phyloP scores from a whole-genome alignment of 2,329 filamentous ascomycete genomes.

The Fusarium incarnatum region DNA sequence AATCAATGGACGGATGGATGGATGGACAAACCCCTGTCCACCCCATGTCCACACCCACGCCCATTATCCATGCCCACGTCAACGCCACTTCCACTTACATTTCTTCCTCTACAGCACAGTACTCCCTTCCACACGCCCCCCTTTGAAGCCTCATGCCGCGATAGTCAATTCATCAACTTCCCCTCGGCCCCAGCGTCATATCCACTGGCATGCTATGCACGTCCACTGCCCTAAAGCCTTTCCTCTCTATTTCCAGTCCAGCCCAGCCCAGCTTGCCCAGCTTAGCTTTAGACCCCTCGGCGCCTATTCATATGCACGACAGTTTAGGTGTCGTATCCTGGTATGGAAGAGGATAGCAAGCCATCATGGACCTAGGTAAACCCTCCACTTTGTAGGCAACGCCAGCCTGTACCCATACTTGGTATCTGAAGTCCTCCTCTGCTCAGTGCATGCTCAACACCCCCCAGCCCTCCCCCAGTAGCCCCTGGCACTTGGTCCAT shows the following conservation, averaged over 20 bases:
- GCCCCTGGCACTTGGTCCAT: constrained; percentile 30
- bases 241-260: constrained; percentile 34
- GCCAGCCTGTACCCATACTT: constrained; percentile 34
- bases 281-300: constrained; percentile 41
- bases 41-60: constrained; percentile 8
- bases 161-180: constrained; percentile 27
- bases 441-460: constrained; percentile 23
- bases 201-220: constrained; percentile 43
- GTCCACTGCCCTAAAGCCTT: constrained; percentile 32
- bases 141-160: constrained; percentile 16
- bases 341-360: constrained; percentile 21
- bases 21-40: constrained; percentile 14
- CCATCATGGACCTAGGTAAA: constrained; percentile 7
- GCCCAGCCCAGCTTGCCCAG: constrained; percentile 17
- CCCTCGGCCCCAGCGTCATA: constrained; percentile 30
- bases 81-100: constrained; percentile 20
- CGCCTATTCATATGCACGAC: constrained; percentile 50
- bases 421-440: constrained; percentile 31
- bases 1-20: constrained; percentile 6
- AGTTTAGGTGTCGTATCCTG: constrained; percentile 41
- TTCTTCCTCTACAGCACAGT: background rate
- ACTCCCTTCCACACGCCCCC: constrained; percentile 16
- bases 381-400: constrained; percentile 37
- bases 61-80: constrained; percentile 9
- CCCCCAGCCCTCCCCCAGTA: constrained; percentile 21